Base-by-base conservation (phyloP, 1,284 basidiomycete genomes). In the Gomphus sp. region DNA sequence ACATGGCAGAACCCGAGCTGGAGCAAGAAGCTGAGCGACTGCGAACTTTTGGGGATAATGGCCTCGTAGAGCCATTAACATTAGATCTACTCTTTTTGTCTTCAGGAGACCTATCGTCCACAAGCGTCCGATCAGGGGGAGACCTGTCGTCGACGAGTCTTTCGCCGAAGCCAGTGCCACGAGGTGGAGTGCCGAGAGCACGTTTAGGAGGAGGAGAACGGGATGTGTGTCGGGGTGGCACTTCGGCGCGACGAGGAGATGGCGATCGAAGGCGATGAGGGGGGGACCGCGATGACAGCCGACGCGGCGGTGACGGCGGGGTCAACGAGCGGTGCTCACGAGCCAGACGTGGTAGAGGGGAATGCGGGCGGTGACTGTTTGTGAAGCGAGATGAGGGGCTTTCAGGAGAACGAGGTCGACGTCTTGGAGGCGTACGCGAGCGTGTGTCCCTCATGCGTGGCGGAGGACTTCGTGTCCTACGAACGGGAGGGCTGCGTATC, bases 281-380 rank as follows among this genome's bases (percentile, higher is more conserved):
- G 58, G 62, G 61, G 43, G 62, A 49, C 54, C 61, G 48, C 60
- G 66, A 49, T 52, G 65, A 59, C 62, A 64, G 62, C 14, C 58
- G 60, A 41, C 61, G 61, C 28, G 64, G 58, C 14, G 65, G 47
- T 18, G 64, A 67, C 25, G 66, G 62, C 11, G 66, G 65, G 4
- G 64, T 62, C 22, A 62, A 65, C 39, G 56, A 59, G 47, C 41
- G 62, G 14, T 57, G 54, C 12, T 52, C 51, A 22, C 61, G 61
- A 22, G 55, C 12, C 56, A 55, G 60, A 4, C 60, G 66, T 11
- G 61, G 66, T 11, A 68, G 64, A 9, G 69, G 69, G 3, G 70
- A 67, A 25, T 62, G 66, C 18, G 62, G 64, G 50, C 65, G 68
- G 51, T 63, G 66, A n/a, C 66, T 64, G 36, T 70, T 64, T 4